Percentiles rank a stretch among this genome's conserved stretches.
Evolutionary conservation across 2,329 filamentous ascomycete genomes (phyloP).

Genomic region (Bretziella fagacearum): DNA sequence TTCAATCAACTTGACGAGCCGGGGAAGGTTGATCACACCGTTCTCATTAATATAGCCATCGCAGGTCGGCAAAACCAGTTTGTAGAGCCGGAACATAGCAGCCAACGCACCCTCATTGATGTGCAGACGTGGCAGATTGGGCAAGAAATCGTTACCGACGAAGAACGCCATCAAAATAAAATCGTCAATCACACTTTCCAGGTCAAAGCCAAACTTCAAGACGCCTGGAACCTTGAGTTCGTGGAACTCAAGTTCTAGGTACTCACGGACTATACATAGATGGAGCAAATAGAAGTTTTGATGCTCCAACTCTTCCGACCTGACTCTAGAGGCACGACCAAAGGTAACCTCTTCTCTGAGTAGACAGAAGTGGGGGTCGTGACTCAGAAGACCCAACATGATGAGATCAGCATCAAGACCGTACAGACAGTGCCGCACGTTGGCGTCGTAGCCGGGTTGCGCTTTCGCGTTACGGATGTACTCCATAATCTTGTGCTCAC

Average conservation of each 20-base stretch:
- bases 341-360: constrained; percentile 97
- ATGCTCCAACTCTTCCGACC: constrained; percentile 92
- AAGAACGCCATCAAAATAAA: constrained; percentile 99
- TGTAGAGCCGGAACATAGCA: constrained; percentile 96
- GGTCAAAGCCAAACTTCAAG: constrained; percentile 67
- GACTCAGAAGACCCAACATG: constrained; percentile 92
- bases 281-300: constrained; percentile 98
- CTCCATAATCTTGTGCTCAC: constrained; percentile 99
- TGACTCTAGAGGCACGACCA: constrained; percentile 68
- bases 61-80: constrained; percentile 68
- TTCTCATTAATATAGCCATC: constrained; percentile 94
- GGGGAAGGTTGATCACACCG: constrained; percentile 74
- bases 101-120: constrained; percentile 96
- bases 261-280: constrained; percentile 92
- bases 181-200: constrained; percentile 95
- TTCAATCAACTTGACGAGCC: constrained; percentile 60
- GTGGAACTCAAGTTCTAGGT: constrained; percentile 91
- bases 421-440: constrained; percentile 91
- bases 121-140: constrained; percentile 86
- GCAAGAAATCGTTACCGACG: constrained; percentile 96
- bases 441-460: constrained; percentile 79
- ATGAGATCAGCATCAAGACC: constrained; percentile 95
- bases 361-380: constrained; percentile 95
- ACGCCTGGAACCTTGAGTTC: constrained; percentile 60
- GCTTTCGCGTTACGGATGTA: constrained; percentile 97